These are phyloP conservation scores for Populus hybrid DNA, from an alignment of 441 rosid genomes.

Conservation along the genomic window DNA sequence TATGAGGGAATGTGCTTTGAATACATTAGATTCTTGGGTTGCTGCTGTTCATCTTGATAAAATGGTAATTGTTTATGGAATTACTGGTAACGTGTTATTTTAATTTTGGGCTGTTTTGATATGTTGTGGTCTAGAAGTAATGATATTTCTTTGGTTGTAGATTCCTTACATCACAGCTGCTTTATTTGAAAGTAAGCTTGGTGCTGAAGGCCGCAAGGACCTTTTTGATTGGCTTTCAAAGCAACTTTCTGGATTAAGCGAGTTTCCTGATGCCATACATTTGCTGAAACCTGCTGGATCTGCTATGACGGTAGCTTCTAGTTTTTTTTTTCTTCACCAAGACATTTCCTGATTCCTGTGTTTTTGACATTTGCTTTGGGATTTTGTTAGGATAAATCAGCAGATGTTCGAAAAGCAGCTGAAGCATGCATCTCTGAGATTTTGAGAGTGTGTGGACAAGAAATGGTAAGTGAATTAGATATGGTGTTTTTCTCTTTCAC, in stretches of 20 bases:
- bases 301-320: slow-evolving; percentile 70
- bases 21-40: slow-evolving; percentile 86
- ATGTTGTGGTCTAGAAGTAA: slow-evolving; percentile 11
- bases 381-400: slow-evolving; percentile 80
- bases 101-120: slow-evolving; percentile 13
- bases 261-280: slow-evolving; percentile 82
- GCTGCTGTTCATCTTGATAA: slow-evolving; percentile 98
- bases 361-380: neutral
- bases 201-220: slow-evolving; percentile 99
- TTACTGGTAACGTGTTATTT: neutral
- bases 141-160: slow-evolving; percentile 41
- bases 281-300: slow-evolving; percentile 85
- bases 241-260: slow-evolving; percentile 74
- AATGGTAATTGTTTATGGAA: slow-evolving; percentile 51
- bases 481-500: slow-evolving; percentile 7
- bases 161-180: slow-evolving; percentile 78
- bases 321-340: neutral
- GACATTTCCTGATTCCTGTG: neutral
- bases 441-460: slow-evolving; percentile 81
- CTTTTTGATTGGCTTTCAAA: slow-evolving; percentile 98
- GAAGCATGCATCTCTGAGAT: slow-evolving; percentile 87
- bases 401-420: slow-evolving; percentile 98
- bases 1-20: slow-evolving; percentile 96
- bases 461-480: slow-evolving; percentile 45
- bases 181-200: slow-evolving; percentile 82